These are phyloP conservation scores for Suillus tomentosus DNA, from an alignment of 768 basidiomycete genomes.

Conservation along the genomic window DNA sequence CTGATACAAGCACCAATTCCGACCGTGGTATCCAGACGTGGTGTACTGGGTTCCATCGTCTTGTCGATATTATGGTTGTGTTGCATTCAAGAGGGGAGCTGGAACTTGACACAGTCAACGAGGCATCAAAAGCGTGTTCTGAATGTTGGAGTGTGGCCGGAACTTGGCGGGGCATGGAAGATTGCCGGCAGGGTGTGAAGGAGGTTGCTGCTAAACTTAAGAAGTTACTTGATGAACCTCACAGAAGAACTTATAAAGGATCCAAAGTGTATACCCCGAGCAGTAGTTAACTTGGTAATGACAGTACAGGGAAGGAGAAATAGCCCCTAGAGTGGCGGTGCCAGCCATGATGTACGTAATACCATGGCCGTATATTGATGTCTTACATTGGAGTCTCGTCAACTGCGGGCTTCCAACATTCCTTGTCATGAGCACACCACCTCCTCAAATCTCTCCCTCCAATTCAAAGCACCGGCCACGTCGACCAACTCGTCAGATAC, in stretches of 20 bases:
- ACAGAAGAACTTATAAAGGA: constrained; percentile 33
- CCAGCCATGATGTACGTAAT: constrained; percentile 11
- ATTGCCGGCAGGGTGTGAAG: constrained; percentile 62
- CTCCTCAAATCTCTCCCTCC: neutral
- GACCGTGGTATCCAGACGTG: constrained; percentile 60
- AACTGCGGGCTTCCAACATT: neutral
- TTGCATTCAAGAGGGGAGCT: constrained; percentile 68
- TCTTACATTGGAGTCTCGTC: neutral
- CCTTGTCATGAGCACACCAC: neutral
- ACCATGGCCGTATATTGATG: neutral
- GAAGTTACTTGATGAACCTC: constrained; percentile 40
- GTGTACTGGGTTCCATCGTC: constrained; percentile 64
- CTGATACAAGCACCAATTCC: constrained; percentile 67
- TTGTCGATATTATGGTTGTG: constrained; percentile 74
- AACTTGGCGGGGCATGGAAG: constrained; percentile 67
- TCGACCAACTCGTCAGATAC: constrained; percentile 20
- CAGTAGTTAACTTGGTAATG: constrained; percentile 16
- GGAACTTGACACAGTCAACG: constrained; percentile 75
- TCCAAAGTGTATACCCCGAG: constrained; percentile 35
- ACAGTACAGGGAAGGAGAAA: neutral
- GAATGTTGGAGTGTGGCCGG: constrained; percentile 80
- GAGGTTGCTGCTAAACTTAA: constrained; percentile 64
- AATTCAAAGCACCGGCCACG: constrained; percentile 1
- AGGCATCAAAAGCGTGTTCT: constrained; percentile 61
- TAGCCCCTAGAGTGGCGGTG: constrained; percentile 6